Evolutionary conservation across 345 rosid species (phyloP), one percentile per base, ranked within the genome.

Genomic region (Diplotaxis tenuifolia): DNA sequence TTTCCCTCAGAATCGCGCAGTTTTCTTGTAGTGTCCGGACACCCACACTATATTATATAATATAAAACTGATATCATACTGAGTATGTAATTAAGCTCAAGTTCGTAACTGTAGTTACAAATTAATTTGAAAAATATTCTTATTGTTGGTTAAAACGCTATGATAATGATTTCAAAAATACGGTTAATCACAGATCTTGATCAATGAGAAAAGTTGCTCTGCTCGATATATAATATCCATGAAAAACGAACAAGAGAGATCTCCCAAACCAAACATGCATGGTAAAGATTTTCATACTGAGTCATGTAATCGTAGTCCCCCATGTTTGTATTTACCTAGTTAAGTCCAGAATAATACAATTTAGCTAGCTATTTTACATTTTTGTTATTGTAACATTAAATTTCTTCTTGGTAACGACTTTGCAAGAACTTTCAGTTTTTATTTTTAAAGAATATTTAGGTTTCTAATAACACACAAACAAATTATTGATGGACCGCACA

Each of bases 1-100:
- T n/a, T n/a, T n/a, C n/a, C n/a, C n/a, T n/a, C n/a, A n/a, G n/a
- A n/a, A n/a, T n/a, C n/a, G n/a, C n/a, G n/a, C n/a, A n/a, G n/a
- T n/a, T n/a, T n/a, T n/a, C n/a, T n/a, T n/a, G n/a, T n/a, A n/a
- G n/a, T n/a, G n/a, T n/a, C n/a, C n/a, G n/a, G n/a, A n/a, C n/a
- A n/a, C n/a, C 68, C 55, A 32, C 70, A 67, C 8, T 22, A 16
- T 15, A 38, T 40, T n/a, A n/a, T 65, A 19, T 52, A 19, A 31
- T 50, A 31, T 29, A 52, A 65, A 65, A 65, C 25, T 55, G 11
- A 21, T n/a, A 15, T 9, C 31, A 36, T 10, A 36, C 38, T 38
- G 12, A 7, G 63, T 12, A 40, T 56, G 7, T n/a, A n/a, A n/a
- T n/a, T 45, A 73, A 40, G 23, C 58, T 63, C 19, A 38, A 72